Evolutionary conservation across 2,329 filamentous ascomycete species (phyloP).

Genomic region (Botrytis pseudocinerea): DNA sequence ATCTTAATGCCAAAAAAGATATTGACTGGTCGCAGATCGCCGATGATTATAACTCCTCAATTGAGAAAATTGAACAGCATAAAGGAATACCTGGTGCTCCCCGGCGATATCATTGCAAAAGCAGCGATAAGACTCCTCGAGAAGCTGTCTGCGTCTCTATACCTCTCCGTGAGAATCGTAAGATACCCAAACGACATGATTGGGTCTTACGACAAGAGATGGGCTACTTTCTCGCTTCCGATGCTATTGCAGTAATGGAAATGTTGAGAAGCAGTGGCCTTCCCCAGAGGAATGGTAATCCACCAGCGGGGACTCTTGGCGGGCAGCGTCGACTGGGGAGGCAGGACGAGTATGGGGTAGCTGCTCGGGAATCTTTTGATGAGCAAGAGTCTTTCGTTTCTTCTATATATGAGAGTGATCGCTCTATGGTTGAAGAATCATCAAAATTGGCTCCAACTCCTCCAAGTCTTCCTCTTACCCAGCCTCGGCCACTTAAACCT

Average conservation of each 20-base stretch:
- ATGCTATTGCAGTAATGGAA: not conserved
- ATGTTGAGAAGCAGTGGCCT: not conserved
- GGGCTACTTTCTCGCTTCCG: not conserved
- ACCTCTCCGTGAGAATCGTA: not conserved
- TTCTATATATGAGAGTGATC: not conserved
- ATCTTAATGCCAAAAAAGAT: not conserved
- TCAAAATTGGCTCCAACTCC: not conserved
- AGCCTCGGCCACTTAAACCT: conserved; percentile 9
- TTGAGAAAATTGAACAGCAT: not conserved
- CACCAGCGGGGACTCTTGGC: not conserved
- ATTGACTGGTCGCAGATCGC: conserved; percentile 16
- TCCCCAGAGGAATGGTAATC: not conserved
- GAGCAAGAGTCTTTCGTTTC: not conserved
- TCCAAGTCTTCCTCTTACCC: not conserved
- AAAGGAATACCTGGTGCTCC: conserved; percentile 4
- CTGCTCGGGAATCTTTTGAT: no score
- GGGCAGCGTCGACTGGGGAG: not conserved
- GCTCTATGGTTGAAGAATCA: not conserved
- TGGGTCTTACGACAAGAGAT: conserved; percentile 6
- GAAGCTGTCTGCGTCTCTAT: conserved; percentile 16
- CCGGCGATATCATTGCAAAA: conserved; percentile 6
- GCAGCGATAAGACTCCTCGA: not conserved
- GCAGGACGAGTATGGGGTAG: no score
- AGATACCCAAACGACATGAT: not conserved
- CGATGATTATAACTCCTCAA: not conserved